A percentile compares a stretch with the other conserved stretches of the same genome.
Conservation (phyloP, 2,329 filamentous ascomycete species). For the Fusarium piperis region DNA sequence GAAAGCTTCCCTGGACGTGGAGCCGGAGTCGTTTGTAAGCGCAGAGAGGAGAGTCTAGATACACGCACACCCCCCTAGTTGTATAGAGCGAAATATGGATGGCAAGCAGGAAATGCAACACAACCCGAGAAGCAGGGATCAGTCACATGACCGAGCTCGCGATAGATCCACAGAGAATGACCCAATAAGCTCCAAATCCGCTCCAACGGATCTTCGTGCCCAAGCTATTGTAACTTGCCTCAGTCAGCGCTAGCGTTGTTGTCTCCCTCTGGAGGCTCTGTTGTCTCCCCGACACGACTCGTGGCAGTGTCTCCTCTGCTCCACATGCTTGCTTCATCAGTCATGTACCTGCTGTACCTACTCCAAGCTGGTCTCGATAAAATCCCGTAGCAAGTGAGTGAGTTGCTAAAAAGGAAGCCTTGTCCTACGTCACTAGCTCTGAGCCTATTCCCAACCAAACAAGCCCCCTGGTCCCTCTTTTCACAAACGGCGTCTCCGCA, state of each 20-base stretch:
- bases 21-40: constrained; percentile 29
- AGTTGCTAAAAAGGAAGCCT: neutral
- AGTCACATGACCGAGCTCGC: constrained; percentile 23
- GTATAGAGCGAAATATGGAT: neutral
- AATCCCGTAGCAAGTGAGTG: neutral
- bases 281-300: constrained; percentile 10
- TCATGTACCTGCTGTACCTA: neutral
- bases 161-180: neutral
- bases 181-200: constrained; percentile 12
- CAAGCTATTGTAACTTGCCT: neutral
- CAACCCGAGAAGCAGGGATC: neutral
- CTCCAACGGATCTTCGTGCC: constrained; percentile 6
- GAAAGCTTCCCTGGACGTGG: constrained; percentile 38
- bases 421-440: neutral
- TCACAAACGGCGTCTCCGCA: neutral
- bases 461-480: neutral
- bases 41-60: neutral
- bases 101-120: neutral
- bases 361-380: neutral
- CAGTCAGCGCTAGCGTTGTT: constrained; percentile 19
- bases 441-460: neutral
- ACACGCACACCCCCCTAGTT: neutral
- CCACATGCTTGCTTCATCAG: neutral
- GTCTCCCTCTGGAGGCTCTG: constrained; percentile 16
- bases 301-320: neutral